Base-by-base conservation (phyloP, 768 basidiomycete genomes). In the Phlebiopsis flavidoalba region DNA sequence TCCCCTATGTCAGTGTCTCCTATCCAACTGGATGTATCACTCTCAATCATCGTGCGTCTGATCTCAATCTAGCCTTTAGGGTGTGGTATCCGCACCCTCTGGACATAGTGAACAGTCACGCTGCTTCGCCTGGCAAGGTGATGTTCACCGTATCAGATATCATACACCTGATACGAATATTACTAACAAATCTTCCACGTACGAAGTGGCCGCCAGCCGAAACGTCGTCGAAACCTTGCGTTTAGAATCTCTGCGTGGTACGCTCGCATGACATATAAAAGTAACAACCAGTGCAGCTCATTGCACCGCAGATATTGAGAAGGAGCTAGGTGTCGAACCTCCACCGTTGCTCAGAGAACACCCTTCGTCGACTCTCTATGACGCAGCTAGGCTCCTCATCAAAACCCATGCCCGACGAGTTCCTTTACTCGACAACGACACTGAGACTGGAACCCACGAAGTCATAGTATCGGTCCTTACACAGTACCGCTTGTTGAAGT, bases 121-220 rank as follows among this genome's bases (percentile, higher is more conserved):
- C n/a, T n/a, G n/a, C 46, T 99, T 99, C 69, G 93, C 93, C 8
- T n/a, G n/a, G n/a, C n/a, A n/a, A n/a, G n/a, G 97, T 97, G 62
- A 98, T 99, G 96, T 89, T 99, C 70, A 99, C 97, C 8, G 93
- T 98, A n/a, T 84, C 94, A 60, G 97, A 99, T 74, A 95, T 99
- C 72, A 98, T 99, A 60, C 97, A 99, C 72, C 86, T 99, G 65
- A 98, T 99, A 65, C 97, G n/a, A 99, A 69, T 97, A 95, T 77
- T 99, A 98, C 74, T 97, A 98, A n/a, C 74, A 86, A 88, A 51
- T 92, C 89, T 12, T 77, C 83, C 1, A 87, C 90, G 35, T 87
- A 87, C 72, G 94, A 94, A 67, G 86, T 84, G 56, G 95, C 94
- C 5, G 84, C n/a, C 88, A 0, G 83, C 87, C 11, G 95, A 98